Evolutionary conservation across 495 filamentous ascomycete species (phyloP).

Genomic region (Aspergillus steynii): DNA sequence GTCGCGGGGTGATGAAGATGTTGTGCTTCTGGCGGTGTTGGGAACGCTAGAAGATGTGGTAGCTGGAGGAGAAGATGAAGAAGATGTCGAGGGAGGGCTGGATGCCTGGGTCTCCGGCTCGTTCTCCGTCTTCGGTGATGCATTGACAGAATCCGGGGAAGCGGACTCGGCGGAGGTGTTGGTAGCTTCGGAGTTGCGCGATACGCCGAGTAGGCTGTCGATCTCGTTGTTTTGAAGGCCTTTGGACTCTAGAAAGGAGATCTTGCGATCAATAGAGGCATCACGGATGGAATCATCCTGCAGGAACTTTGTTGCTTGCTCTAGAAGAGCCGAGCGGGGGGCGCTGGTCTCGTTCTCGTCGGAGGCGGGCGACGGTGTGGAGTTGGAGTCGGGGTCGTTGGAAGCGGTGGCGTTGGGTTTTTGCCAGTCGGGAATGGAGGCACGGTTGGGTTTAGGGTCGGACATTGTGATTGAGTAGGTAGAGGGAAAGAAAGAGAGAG

Average conservation of each 20-base stretch:
- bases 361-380: slow-evolving; percentile 33
- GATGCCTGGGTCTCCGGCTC: slow-evolving; percentile 3
- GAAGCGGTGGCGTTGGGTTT: slow-evolving; percentile 21
- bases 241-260: slow-evolving; percentile 77
- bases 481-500: not conserved
- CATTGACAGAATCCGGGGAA: slow-evolving; percentile 14
- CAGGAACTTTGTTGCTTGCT: slow-evolving; percentile 78
- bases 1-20: slow-evolving; percentile 41
- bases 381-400: slow-evolving; percentile 19
- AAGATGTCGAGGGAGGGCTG: slow-evolving; percentile 17
- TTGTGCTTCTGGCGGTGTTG: slow-evolving; percentile 17
- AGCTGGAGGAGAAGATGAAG: slow-evolving; percentile 18
- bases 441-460: slow-evolving; percentile 31
- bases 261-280: slow-evolving; percentile 69
- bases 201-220: slow-evolving; percentile 58
- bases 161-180: slow-evolving; percentile 24
- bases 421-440: slow-evolving; percentile 53
- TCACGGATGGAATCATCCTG: slow-evolving; percentile 72
- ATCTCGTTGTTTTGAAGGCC: slow-evolving; percentile 70
- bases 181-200: slow-evolving; percentile 37
- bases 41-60: slow-evolving; percentile 12
- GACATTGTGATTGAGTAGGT: slow-evolving; percentile 34
- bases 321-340: slow-evolving; percentile 52
- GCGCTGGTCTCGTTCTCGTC: slow-evolving; percentile 19
- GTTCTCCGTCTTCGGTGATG: slow-evolving; percentile 10